Conservation (phyloP, 202 grass and related monocot genomes). For the Zoysia matrella region DNA sequence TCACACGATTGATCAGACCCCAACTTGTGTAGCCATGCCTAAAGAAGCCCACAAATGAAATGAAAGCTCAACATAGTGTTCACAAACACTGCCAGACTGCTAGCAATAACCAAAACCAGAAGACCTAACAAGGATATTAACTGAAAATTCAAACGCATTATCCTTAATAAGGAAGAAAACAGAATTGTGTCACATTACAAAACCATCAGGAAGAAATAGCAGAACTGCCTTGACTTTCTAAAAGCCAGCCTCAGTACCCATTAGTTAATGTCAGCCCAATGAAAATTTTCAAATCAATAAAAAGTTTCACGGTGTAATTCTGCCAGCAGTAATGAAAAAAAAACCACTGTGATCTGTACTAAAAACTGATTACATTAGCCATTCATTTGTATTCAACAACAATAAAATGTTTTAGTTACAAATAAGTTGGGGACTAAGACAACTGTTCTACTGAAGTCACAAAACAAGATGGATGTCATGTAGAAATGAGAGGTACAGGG, state of each 20-base stretch:
- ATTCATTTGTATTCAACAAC: no score
- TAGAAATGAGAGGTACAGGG: not conserved
- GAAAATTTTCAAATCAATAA: not conserved
- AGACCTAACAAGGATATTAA: no score
- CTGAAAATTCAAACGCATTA: no score
- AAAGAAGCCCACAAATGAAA: slow-evolving; percentile 37
- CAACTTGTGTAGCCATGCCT: slow-evolving; percentile 89
- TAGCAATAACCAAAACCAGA: no score
- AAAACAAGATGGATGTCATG: not conserved
- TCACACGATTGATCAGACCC: slow-evolving; percentile 74
- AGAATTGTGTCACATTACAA: not conserved
- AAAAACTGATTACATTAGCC: not conserved
- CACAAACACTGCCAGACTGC: not conserved
- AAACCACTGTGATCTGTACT: not conserved
- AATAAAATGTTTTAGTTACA: no score
- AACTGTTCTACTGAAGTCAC: not conserved
- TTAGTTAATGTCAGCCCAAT: not conserved
- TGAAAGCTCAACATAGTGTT: slow-evolving; percentile 7
- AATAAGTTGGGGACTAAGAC: no score
- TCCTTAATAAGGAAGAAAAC: no score
- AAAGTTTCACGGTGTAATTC: not conserved
- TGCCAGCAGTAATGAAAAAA: not conserved
- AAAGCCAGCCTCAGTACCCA: not conserved
- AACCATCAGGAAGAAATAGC: not conserved
- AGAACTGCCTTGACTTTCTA: not conserved